phyloP scores from a whole-genome alignment of 192 early-diverging fungal species.

The Backusella sp. region DNA sequence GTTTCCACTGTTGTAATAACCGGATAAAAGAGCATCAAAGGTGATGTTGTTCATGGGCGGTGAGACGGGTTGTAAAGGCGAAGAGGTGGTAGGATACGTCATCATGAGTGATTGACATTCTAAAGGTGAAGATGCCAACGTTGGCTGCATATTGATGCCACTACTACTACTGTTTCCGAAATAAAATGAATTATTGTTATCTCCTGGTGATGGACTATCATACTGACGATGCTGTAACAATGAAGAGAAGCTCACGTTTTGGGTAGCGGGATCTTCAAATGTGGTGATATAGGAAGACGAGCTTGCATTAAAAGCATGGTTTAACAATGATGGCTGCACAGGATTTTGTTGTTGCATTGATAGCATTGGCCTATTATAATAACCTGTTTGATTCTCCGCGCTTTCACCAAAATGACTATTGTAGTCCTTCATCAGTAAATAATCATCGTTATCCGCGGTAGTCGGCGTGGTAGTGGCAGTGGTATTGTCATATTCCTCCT shows the following conservation, averaged over 20 bases:
- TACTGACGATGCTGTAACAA: neutral
- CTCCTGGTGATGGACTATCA: neutral
- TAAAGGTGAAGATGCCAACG: neutral
- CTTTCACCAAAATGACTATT: neutral
- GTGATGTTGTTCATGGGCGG: neutral
- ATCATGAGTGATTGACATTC: neutral
- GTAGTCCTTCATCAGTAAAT: neutral
- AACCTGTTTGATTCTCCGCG: neutral
- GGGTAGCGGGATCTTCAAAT: neutral
- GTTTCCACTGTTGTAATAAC: neutral
- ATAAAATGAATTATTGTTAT: neutral
- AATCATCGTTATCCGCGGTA: neutral
- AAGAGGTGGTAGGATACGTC: neutral
- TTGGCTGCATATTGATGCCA: neutral
- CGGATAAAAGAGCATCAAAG: neutral
- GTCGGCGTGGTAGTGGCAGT: neutral
- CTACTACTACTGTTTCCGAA: neutral
- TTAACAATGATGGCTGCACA: neutral
- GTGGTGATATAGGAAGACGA: neutral
- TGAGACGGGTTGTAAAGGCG: neutral
- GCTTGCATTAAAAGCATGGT: neutral
- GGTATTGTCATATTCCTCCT: slow-evolving; percentile 9
- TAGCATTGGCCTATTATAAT: neutral
- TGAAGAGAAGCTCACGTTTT: neutral
- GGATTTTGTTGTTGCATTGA: neutral